Evolutionary conservation across 345 rosid genomes (phyloP).

Genomic region (Camelina neglecta): DNA sequence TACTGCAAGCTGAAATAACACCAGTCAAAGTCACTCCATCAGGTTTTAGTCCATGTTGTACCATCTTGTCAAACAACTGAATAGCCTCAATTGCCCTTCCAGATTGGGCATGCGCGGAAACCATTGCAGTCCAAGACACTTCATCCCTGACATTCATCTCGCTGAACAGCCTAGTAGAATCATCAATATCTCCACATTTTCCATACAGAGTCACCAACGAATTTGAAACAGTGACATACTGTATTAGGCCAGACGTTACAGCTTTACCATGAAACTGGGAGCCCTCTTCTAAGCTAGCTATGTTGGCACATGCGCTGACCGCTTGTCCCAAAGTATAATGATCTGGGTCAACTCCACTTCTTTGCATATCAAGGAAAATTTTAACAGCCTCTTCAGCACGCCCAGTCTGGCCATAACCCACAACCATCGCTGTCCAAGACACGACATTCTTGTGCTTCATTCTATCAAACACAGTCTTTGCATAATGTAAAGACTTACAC

Average conservation of each 20-base stretch:
- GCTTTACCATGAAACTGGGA: slow-evolving; percentile 84
- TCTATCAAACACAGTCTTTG: slow-evolving; percentile 65
- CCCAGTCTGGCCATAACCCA: slow-evolving; percentile 89
- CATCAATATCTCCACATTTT: slow-evolving; percentile 83
- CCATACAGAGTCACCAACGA: slow-evolving; percentile 86
- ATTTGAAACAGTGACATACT: slow-evolving; percentile 74
- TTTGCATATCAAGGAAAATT: slow-evolving; percentile 71
- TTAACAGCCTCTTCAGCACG: slow-evolving; percentile 77
- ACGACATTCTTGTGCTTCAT: slow-evolving; percentile 78
- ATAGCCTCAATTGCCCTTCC: slow-evolving; percentile 84
- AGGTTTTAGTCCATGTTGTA: slow-evolving; percentile 67
- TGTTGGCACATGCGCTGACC: slow-evolving; percentile 89
- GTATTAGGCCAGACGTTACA: slow-evolving; percentile 63
- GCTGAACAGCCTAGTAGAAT: slow-evolving; percentile 61
- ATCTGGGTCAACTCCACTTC: slow-evolving; percentile 78
- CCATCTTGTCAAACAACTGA: slow-evolving; percentile 76
- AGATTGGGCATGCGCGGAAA: slow-evolving; percentile 84
- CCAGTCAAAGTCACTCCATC: slow-evolving; percentile 90
- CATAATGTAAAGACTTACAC: slow-evolving; percentile 62
- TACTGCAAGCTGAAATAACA: slow-evolving; percentile 90
- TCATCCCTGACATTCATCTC: slow-evolving; percentile 81
- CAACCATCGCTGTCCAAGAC: slow-evolving; percentile 95
- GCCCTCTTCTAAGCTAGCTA: slow-evolving; percentile 89
- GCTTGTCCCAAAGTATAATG: slow-evolving; percentile 85
- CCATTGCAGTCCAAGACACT: slow-evolving; percentile 92